A percentile compares a stretch with the other conserved stretches of the same genome.
Evolutionary conservation across 2,329 filamentous ascomycete species (phyloP).

Genomic region (Colletotrichum lentis): DNA sequence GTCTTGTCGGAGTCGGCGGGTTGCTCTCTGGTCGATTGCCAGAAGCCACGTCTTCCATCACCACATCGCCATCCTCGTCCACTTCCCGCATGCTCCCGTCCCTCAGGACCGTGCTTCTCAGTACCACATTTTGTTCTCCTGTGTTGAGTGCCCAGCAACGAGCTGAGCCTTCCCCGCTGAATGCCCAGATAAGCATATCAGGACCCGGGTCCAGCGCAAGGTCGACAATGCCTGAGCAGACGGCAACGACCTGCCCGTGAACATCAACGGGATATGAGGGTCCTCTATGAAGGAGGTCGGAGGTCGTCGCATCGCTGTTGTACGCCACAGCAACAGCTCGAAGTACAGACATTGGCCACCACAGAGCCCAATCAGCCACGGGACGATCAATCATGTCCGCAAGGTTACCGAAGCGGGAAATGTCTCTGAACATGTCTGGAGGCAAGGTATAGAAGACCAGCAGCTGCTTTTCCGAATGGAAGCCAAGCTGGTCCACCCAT

Average conservation of each 20-base stretch:
- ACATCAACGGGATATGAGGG: constrained; percentile 45
- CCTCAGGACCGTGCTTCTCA: constrained; percentile 39
- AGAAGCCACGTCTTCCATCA: constrained; percentile 42
- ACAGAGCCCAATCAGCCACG: constrained; percentile 36
- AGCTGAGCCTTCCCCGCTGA: constrained; percentile 47
- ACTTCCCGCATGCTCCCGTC: constrained; percentile 47
- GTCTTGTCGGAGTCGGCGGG: neutral
- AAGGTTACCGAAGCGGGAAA: constrained; percentile 37
- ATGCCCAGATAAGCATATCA: constrained; percentile 49
- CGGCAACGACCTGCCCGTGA: constrained; percentile 45
- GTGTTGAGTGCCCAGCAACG: constrained; percentile 46
- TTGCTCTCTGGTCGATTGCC: neutral
- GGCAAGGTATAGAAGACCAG: constrained; percentile 70
- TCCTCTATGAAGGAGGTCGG: constrained; percentile 33
- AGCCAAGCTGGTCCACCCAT: neutral
- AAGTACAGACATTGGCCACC: constrained; percentile 38
- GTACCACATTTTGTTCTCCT: constrained; percentile 36
- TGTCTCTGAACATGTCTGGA: constrained; percentile 59
- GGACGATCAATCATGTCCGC: constrained; percentile 26
- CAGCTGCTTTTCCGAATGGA: constrained; percentile 44
- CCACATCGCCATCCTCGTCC: constrained; percentile 45
- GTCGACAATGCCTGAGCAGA: constrained; percentile 46
- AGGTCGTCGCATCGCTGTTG: neutral
- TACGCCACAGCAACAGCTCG: neutral
- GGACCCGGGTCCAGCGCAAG: constrained; percentile 47